Conservation (phyloP, 352 stramenopile genomes). For the Pythium rishiriense region DNA sequence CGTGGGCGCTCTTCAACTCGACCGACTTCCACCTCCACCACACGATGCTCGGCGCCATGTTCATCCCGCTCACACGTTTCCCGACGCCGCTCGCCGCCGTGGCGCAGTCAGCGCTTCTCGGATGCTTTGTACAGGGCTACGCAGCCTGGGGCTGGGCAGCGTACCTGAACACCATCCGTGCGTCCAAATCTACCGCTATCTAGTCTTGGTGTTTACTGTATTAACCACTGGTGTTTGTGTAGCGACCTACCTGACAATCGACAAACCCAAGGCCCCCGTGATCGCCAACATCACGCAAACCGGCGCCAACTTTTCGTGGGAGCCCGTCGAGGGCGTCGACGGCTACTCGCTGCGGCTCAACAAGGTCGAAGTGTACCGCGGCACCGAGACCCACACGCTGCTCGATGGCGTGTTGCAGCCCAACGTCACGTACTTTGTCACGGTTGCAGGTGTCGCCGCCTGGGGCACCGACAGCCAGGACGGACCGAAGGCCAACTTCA, state of each 20-base stretch:
- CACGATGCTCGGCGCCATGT: conserved; percentile 60
- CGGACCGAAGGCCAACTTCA: conserved; percentile 69
- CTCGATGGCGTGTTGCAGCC: conserved; percentile 43
- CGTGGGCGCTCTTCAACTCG: conserved; percentile 57
- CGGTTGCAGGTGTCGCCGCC: conserved; percentile 59
- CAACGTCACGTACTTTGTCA: conserved; percentile 76
- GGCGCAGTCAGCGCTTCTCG: conserved; percentile 53
- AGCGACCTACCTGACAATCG: conserved; percentile 67
- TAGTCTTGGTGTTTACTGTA: neutral
- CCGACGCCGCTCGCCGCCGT: conserved; percentile 51
- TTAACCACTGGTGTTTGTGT: conserved; percentile 9
- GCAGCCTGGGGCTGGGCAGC: conserved; percentile 71
- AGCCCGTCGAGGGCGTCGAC: conserved; percentile 44
- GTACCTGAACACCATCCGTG: conserved; percentile 68
- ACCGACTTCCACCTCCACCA: conserved; percentile 76
- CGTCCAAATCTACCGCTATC: conserved; percentile 14
- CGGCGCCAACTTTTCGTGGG: conserved; percentile 50
- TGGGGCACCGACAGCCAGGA: conserved; percentile 63
- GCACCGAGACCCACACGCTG: conserved; percentile 36
- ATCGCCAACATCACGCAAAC: conserved; percentile 45
- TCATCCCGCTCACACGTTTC: conserved; percentile 76
- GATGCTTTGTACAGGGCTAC: conserved; percentile 74
- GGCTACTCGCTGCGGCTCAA: conserved; percentile 79
- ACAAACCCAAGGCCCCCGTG: conserved; percentile 32
- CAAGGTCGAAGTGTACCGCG: conserved; percentile 72